Percentiles rank a stretch among this genome's conserved stretches.
phyloP scores from a whole-genome alignment of 305 asterid genomes.

The Fraxinus baroniana region DNA sequence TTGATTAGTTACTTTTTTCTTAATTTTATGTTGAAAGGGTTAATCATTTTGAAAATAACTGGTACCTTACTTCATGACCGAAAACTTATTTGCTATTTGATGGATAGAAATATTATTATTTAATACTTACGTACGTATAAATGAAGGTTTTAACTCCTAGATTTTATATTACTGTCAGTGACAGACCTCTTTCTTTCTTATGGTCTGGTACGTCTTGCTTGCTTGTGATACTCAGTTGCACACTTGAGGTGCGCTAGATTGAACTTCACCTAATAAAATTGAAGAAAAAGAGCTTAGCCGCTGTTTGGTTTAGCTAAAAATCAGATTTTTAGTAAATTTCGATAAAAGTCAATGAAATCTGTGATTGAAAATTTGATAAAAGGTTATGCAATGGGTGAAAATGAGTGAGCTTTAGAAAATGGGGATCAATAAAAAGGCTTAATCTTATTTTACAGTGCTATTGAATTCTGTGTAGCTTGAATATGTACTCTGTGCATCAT shows the following conservation, averaged over 20 bases:
- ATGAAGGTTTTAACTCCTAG: background rate
- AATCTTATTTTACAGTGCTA: background rate
- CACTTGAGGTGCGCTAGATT: background rate
- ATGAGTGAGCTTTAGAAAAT: background rate
- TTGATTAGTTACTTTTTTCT: background rate
- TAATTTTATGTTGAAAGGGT: background rate
- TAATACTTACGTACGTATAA: background rate
- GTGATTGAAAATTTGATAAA: background rate
- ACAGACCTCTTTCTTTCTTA: background rate
- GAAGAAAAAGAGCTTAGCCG: background rate
- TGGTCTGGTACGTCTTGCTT: background rate
- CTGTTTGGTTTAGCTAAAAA: background rate
- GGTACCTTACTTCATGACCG: background rate
- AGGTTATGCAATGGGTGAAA: background rate
- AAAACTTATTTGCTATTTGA: background rate
- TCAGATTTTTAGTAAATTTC: background rate
- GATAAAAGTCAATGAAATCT: no score
- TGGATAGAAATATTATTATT: background rate
- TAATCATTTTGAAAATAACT: background rate
- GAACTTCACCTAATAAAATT: background rate
- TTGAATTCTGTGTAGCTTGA: background rate
- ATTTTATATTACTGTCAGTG: background rate
- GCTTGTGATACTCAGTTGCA: background rate
- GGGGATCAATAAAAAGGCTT: background rate
- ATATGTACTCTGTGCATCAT: background rate